phyloP scores from a whole-genome alignment of 2,329 filamentous ascomycete genomes.

The Diaporthe humulicola region DNA sequence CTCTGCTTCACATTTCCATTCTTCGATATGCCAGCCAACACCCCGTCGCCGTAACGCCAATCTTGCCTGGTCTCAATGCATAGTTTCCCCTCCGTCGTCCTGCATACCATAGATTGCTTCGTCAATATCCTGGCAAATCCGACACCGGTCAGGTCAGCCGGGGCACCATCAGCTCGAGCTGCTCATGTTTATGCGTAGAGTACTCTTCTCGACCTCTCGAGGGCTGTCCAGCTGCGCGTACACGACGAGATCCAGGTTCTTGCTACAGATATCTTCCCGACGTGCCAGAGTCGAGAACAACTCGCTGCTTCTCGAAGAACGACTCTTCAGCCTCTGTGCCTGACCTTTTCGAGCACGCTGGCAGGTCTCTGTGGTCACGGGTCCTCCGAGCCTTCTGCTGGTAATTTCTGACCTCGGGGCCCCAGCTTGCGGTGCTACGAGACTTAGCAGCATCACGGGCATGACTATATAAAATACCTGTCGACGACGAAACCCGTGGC shows the following conservation, averaged over 20 bases:
- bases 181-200: neutral
- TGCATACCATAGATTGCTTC: slow-evolving; percentile 26
- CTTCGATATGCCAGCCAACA: slow-evolving; percentile 23
- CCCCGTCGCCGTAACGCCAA: slow-evolving; percentile 27
- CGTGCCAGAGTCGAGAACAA: neutral
- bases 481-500: neutral
- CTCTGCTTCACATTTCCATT: slow-evolving; percentile 33
- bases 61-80: slow-evolving; percentile 23
- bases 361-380: neutral
- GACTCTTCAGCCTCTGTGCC: neutral
- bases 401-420: neutral
- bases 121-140: slow-evolving; percentile 32
- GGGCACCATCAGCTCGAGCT: neutral
- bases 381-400: neutral
- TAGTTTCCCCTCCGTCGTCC: slow-evolving; percentile 30
- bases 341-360: neutral
- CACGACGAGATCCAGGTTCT: neutral
- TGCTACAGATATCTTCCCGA: neutral
- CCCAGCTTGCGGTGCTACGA: neutral
- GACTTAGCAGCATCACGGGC: neutral
- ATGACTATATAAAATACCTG: neutral
- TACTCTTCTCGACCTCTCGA: neutral
- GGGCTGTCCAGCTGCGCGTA: neutral
- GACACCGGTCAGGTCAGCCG: slow-evolving; percentile 11
- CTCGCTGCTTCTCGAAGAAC: neutral